These are phyloP conservation scores for Neurospora hispaniola DNA, from an alignment of 495 filamentous ascomycete genomes.

Conservation along the genomic window DNA sequence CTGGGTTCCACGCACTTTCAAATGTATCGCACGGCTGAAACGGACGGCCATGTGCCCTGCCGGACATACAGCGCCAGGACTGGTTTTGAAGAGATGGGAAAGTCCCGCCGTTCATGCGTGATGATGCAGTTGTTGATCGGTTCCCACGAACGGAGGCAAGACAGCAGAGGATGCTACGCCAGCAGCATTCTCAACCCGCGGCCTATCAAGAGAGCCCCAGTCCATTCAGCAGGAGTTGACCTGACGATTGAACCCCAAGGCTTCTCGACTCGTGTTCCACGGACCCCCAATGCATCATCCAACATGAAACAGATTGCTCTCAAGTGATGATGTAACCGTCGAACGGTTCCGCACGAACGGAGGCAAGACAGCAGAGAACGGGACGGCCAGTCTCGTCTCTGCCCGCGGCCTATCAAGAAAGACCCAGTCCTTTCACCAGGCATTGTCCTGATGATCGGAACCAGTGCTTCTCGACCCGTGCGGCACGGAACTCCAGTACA, in stretches of 20 bases:
- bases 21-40: not conserved
- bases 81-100: not conserved
- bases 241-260: too few species aligned
- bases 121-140: not conserved
- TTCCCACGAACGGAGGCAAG: too few species aligned
- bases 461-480: not conserved
- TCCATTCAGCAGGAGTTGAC: too few species aligned
- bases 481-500: not conserved
- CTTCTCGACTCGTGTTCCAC: too few species aligned
- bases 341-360: conserved; percentile 1
- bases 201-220: too few species aligned
- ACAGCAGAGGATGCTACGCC: too few species aligned
- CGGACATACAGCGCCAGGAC: not conserved
- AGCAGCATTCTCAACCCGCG: too few species aligned
- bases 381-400: not conserved
- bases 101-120: not conserved
- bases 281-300: too few species aligned
- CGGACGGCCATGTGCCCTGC: not conserved
- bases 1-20: not conserved
- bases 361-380: not conserved
- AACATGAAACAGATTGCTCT: too few species aligned
- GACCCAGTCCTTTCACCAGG: not conserved
- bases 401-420: not conserved
- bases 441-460: not conserved
- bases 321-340: too few species aligned